Conservation (phyloP, 805 yeast species). For the Candida patagonica region DNA sequence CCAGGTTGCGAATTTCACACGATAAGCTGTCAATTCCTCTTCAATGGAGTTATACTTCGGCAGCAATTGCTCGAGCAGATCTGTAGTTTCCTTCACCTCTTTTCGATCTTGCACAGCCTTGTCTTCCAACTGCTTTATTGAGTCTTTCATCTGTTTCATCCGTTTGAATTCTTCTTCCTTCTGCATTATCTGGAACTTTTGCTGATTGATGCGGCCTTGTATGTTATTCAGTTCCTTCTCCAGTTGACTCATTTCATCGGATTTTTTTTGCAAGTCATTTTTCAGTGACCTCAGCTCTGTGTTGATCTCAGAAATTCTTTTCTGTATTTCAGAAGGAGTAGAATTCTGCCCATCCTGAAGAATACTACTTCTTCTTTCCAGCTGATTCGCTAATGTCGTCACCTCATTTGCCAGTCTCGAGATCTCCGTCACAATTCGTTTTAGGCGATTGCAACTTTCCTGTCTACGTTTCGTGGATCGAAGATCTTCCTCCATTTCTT, state of each 20-base stretch:
- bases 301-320: slow-evolving; percentile 27
- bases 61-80: slow-evolving; percentile 5
- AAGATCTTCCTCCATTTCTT: slow-evolving; percentile 7
- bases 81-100: slow-evolving; percentile 10
- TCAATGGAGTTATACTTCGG: slow-evolving; percentile 9
- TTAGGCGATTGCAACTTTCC: slow-evolving; percentile 20
- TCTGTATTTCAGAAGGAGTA: slow-evolving; percentile 13
- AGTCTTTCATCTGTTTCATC: slow-evolving; percentile 25
- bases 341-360: slow-evolving; percentile 4
- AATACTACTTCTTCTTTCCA: slow-evolving; percentile 18
- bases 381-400: slow-evolving; percentile 16
- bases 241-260: slow-evolving; percentile 36
- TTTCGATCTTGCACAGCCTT: slow-evolving; percentile 2
- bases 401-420: slow-evolving; percentile 23
- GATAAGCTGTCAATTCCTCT: slow-evolving; percentile 4
- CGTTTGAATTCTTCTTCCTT: slow-evolving; percentile 45
- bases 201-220: slow-evolving; percentile 46
- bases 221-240: slow-evolving; percentile 37
- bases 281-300: slow-evolving; percentile 36
- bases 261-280: slow-evolving; percentile 23
- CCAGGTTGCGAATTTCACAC: slow-evolving; percentile 8
- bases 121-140: slow-evolving; percentile 6
- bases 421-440: slow-evolving; percentile 25
- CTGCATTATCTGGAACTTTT: slow-evolving; percentile 41
- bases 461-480: slow-evolving; percentile 14